Percentiles rank a stretch among this genome's conserved stretches.
phyloP scores from a whole-genome alignment of 306 rosid species.

The Malus fusca region DNA sequence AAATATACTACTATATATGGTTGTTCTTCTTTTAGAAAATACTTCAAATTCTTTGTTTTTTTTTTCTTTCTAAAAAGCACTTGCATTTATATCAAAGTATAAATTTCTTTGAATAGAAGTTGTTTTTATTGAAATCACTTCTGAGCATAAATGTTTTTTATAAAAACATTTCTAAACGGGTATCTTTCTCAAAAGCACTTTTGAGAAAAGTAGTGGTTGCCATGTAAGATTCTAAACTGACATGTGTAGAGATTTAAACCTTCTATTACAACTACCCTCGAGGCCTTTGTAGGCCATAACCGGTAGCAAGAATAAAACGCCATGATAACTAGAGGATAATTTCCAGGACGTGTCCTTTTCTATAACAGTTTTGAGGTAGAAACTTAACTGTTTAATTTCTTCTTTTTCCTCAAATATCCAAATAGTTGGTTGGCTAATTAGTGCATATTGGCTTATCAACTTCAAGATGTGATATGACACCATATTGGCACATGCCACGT shows the following conservation, averaged over 20 bases:
- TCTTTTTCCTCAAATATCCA: neutral
- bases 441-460: neutral
- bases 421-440: neutral
- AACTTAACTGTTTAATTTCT: neutral
- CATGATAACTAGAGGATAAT: neutral
- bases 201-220: constrained; percentile 37
- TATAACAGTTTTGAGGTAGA: neutral
- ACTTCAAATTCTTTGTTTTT: too few relatives aligned
- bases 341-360: neutral
- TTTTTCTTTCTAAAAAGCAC: neutral
- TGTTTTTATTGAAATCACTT: too few relatives aligned
- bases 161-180: neutral
- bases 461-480: constrained; percentile 8
- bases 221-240: constrained; percentile 30
- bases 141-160: too few relatives aligned
- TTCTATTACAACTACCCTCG: constrained; percentile 6
- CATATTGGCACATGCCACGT: constrained; percentile 18
- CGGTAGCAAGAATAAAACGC: neutral
- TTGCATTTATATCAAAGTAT: too few relatives aligned
- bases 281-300: neutral
- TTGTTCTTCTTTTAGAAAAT: neutral
- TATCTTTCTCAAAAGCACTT: constrained; percentile 13
- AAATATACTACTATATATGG: neutral
- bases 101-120: too few relatives aligned
- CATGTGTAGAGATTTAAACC: constrained; percentile 7